Evolutionary conservation across 441 rosid genomes (phyloP), one percentile per base, ranked within the genome.

Genomic region (Erysimum cheiri): DNA sequence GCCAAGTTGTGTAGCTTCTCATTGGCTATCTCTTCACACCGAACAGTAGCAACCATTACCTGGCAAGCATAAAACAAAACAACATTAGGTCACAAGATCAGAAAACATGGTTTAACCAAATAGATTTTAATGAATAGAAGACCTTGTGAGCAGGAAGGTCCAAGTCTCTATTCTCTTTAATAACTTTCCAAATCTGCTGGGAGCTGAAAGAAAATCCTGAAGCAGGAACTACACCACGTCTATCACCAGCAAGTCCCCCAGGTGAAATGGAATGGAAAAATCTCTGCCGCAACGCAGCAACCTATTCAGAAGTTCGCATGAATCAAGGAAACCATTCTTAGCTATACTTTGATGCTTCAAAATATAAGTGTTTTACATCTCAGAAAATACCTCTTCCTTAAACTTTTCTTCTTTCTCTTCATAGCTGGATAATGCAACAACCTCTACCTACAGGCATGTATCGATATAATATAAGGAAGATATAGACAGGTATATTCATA

Each of bases 131-230:
- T 58, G 43, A 26, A 54, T 49, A 46, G 52, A 65, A 70, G 43
- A 89, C 98, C 95, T 88, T 85, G 78, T 85, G 96, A 61, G 92
- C 96, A 62, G 98, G 97, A 77, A 89, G 88, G 81, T 89, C 85
- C 75, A 93, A 82, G 80, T 93, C 98, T 81, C 83, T 91, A 77
- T 93, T 84, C 82, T 89, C 96, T 67, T 79, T 89, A 63, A 93
- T 91, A 46, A 81, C 85, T 82, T 83, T 86, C 96, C 98, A 93
- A 54, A 88, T 89, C 74, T 87, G 83, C 72, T 89, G 95, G 15
- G 90, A 80, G 70, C 95, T 86, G 60, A 87, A 87, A 48, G 95
- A 85, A 82, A 93, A 93, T 48, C 92, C 96, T 15, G 97, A 87
- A 67, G 98, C 98, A 63, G 97, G 95, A 65, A 89, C 88, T 28